Evolutionary conservation across 106 monocot species (phyloP).

Genomic region (Vanilla planifolia): DNA sequence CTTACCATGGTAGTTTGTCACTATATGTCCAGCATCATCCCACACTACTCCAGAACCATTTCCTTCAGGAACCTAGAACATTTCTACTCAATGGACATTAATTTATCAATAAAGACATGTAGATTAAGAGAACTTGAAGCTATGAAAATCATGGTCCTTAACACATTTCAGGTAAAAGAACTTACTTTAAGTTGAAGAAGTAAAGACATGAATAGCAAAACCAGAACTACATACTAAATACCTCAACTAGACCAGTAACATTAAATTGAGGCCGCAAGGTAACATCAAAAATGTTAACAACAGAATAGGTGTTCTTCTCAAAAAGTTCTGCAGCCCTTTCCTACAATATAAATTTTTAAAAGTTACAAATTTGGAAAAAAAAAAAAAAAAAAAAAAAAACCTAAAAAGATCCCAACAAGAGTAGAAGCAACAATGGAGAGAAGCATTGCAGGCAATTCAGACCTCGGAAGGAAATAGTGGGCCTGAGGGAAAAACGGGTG

Average conservation of each 20-base stretch:
- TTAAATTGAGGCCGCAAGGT: slow-evolving; percentile 91
- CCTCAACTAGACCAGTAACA: slow-evolving; percentile 92
- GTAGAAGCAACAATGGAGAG: not conserved
- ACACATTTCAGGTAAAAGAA: too few relatives aligned
- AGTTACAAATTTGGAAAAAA: not conserved
- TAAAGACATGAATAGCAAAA: not conserved
- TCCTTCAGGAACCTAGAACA: slow-evolving; percentile 82
- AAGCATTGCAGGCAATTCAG: slow-evolving; percentile 1
- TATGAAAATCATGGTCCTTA: not conserved
- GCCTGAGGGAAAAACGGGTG: slow-evolving; percentile 50
- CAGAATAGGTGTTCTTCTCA: slow-evolving; percentile 87
- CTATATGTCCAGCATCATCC: slow-evolving; percentile 74
- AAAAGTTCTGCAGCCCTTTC: slow-evolving; percentile 76
- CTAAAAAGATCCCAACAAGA: not conserved
- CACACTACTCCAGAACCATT: slow-evolving; percentile 97
- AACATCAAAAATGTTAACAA: slow-evolving; percentile 96
- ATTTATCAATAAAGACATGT: slow-evolving; percentile 5
- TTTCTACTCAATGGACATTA: not conserved
- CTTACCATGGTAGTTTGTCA: slow-evolving; percentile 97
- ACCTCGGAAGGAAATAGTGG: slow-evolving; percentile 91
- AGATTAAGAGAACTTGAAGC: not conserved
- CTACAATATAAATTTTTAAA: slow-evolving; percentile 21
- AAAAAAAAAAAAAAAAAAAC: not conserved
- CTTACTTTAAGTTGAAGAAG: not conserved
- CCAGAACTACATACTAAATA: slow-evolving; percentile 14